Base-by-base conservation (phyloP, 805 yeast genomes). In the Candida ovalis region DNA sequence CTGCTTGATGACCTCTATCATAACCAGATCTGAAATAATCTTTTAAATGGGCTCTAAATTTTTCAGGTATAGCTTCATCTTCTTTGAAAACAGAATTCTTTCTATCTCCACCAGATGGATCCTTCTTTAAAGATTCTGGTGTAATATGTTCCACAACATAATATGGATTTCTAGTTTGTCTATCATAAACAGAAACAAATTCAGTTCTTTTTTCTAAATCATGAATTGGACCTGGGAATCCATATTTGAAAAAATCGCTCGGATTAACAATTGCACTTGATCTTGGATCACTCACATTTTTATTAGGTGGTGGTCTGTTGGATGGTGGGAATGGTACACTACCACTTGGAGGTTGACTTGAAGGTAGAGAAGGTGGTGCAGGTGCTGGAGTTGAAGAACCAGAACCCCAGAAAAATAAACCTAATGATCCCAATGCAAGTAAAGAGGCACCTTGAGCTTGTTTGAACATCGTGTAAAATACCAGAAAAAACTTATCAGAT, bases 1-100 rank as follows among this genome's bases (percentile, higher is more conserved):
- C 97, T 0, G 96, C 97, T 59, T 88, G 89, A 68, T 94, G 99
- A 5, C 99, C 99, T 55, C 98, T 73, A 66, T 94, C 99, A 67
- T 88, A 94, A 1, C 99, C 99, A 28, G 94, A 84, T 58, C 98
- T 78, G 74, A 92, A 94, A 66, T 86, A 94, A 68, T 94, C 98
- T 51, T 82, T 76, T 47, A 94, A 72, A 45, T 77, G 73, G 2
- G 84, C 92, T 56, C 97, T 76, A 66, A 89, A 94, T 58, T 72
- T 76, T 25, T 67, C 66, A 0, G 99, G 99, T 37, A 94, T 79
- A 12, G 63, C 59, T 62, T 87, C 95, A 64, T 94, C 97, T 72
- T 94, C 99, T 60, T 73, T 81, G 72, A 94, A 94, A 3, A 86
- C 76, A 2, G 96, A 84, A 53, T 84, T 82, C 62, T 83, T 83